A percentile compares a stretch with the other conserved stretches of the same genome.
These are phyloP conservation scores for Gossypium gossypioides DNA, from an alignment of 441 rosid genomes.

Conservation along the genomic window DNA sequence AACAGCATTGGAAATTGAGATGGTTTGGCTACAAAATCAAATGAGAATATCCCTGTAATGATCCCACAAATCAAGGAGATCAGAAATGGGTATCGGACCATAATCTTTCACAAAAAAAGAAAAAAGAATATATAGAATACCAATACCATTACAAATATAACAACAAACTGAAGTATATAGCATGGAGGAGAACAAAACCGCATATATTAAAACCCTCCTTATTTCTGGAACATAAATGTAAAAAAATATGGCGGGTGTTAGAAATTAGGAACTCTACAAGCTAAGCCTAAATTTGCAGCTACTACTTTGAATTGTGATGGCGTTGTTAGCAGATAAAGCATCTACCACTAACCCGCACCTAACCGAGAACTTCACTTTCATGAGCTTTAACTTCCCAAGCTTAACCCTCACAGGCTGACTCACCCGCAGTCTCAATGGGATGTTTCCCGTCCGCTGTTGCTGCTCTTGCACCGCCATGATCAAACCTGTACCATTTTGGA, in stretches of 20 bases:
- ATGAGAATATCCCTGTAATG: neutral
- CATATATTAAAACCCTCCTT: neutral
- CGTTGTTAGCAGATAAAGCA: conserved; percentile 34
- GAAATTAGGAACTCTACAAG: conserved; percentile 21
- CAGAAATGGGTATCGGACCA: neutral
- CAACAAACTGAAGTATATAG: neutral
- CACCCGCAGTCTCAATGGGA: conserved; percentile 61
- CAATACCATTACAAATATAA: too few species aligned
- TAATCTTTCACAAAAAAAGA: neutral
- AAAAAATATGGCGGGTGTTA: neutral
- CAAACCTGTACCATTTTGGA: conserved; percentile 39
- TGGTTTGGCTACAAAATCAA: neutral
- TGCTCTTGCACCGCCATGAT: conserved; percentile 29
- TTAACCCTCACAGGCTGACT: conserved; percentile 76
- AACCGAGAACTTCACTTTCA: conserved; percentile 50
- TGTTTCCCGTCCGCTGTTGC: conserved; percentile 35
- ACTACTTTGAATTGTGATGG: conserved; percentile 42
- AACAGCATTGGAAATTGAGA: too few species aligned
- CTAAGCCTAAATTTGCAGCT: conserved; percentile 59
- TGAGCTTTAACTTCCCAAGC: conserved; percentile 63
- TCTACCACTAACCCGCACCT: conserved; percentile 54
- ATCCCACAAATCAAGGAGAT: neutral
- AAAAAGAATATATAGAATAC: neutral
- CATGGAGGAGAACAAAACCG: neutral
- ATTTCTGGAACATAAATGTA: neutral